A percentile compares a stretch with the other conserved stretches of the same genome.
Conservation (phyloP, 2,329 filamentous ascomycete genomes). For the Harringtonia lauricola region DNA sequence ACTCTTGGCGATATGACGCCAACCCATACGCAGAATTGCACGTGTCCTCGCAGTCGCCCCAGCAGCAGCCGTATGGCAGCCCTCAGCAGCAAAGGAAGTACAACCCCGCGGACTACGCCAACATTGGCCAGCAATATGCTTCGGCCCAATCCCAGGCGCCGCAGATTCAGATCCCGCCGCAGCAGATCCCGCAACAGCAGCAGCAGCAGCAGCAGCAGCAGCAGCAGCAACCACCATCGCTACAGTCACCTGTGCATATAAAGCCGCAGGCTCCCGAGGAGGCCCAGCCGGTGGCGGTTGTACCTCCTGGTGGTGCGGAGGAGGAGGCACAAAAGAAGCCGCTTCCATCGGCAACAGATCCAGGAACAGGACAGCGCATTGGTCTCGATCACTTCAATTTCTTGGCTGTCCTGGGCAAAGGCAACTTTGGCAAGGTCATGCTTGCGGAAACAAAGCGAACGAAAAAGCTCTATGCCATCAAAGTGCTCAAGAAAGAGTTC, state of each 20-base stretch:
- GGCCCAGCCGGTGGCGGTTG: slow-evolving; percentile 21
- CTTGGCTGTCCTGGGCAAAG: slow-evolving; percentile 92
- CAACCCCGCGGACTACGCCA: slow-evolving; percentile 68
- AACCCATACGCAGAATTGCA: slow-evolving; percentile 20
- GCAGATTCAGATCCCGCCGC: slow-evolving; percentile 18
- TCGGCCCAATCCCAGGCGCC: slow-evolving; percentile 25
- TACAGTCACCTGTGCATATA: slow-evolving; percentile 17
- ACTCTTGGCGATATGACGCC: slow-evolving; percentile 18
- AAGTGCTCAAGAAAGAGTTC: slow-evolving; percentile 98
- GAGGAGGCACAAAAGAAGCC: slow-evolving; percentile 34
- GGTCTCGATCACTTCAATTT: slow-evolving; percentile 99
- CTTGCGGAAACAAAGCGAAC: slow-evolving; percentile 90
- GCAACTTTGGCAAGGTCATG: slow-evolving; percentile 99
- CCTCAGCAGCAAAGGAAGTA: slow-evolving; percentile 54
- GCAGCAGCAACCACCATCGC: slow-evolving; percentile 14
- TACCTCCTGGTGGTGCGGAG: slow-evolving; percentile 20
- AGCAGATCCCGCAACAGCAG: slow-evolving; percentile 26
- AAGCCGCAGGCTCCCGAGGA: slow-evolving; percentile 30
- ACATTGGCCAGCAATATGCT: slow-evolving; percentile 39
- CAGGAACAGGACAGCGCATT: slow-evolving; percentile 72
- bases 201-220: slow-evolving; percentile 18
- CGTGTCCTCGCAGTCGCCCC: not conserved
- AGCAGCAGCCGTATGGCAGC: slow-evolving; percentile 21
- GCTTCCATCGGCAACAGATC: slow-evolving; percentile 58
- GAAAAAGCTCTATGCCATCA: slow-evolving; percentile 92